phyloP scores from a whole-genome alignment of 192 early-diverging fungal genomes.

The Coemansia reversa region DNA sequence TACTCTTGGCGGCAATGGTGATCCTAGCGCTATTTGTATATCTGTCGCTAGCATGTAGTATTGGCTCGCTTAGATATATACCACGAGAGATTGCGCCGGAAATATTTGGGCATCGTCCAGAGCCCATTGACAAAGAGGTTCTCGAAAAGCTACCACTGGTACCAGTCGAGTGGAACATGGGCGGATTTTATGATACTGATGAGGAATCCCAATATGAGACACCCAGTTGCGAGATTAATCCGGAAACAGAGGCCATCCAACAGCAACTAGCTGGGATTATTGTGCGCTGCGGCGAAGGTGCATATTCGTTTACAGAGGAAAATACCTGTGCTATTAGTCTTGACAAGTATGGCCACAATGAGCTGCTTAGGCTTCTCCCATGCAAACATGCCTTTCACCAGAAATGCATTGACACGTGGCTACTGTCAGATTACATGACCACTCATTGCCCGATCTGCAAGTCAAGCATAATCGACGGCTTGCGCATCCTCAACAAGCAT shows the following conservation, averaged over 20 bases:
- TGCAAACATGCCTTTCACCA: slow-evolving; percentile 82
- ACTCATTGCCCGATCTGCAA: slow-evolving; percentile 77
- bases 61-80: slow-evolving; percentile 41
- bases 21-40: slow-evolving; percentile 31
- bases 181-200: slow-evolving; percentile 8
- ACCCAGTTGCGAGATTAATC: slow-evolving; percentile 9
- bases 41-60: slow-evolving; percentile 34
- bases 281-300: slow-evolving; percentile 25
- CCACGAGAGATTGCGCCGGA: slow-evolving; percentile 37
- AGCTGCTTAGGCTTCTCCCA: slow-evolving; percentile 63
- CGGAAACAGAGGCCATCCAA: slow-evolving; percentile 18
- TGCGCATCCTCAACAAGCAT: slow-evolving; percentile 28
- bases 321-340: slow-evolving; percentile 76
- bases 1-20: slow-evolving; percentile 25
- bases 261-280: slow-evolving; percentile 42
- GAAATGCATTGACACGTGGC: slow-evolving; percentile 76
- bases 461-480: slow-evolving; percentile 48
- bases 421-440: slow-evolving; percentile 66
- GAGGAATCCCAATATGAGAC: slow-evolving; percentile 34
- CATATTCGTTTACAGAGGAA: slow-evolving; percentile 59
- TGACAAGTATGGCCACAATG: slow-evolving; percentile 63
- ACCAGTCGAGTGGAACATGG: slow-evolving; percentile 34
- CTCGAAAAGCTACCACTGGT: slow-evolving; percentile 38
- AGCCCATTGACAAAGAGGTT: slow-evolving; percentile 29
- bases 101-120: slow-evolving; percentile 28